Base-by-base conservation (phyloP, 345 rosid species). In the Murraya koenigii region DNA sequence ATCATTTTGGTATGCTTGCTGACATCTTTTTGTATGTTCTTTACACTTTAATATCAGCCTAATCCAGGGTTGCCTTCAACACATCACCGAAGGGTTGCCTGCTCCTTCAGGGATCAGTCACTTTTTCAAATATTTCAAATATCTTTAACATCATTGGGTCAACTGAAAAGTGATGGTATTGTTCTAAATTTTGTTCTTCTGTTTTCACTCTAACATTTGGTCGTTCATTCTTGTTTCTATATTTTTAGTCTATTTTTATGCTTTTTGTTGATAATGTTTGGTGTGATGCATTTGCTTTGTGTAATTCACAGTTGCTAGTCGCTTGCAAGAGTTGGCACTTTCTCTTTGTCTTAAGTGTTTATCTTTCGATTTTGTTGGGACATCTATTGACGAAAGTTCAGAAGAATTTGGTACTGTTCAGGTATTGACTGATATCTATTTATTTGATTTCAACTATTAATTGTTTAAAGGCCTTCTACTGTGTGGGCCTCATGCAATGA, bases 331-430 rank as follows among this genome's bases (percentile, higher is more conserved):
- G 87, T 83, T 94, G 86, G 94, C 97, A n/a, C 93, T 97, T 77
- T 93, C 99, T 72, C 99, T 97, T 80, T 87, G 97, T 4, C 92
- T 93, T 72, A 91, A 91, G 86, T 97, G 99, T 79, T 88, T 97
- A 75, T 97, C 99, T 23, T 97, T 93, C 86, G 98, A 97, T 86
- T 97, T 97, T 84, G 98, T 89, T 83, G 99, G 99, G 83, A 94
- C 99, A 69, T 89, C 97, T 55, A 87, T 93, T 80, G 99, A 97
- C 83, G 99, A 97, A 90, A 93, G 97, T 80, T 93, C 99, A 41
- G 98, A 94, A 82, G 99, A 97, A 86, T 97, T 94, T 89, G 99
- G 98, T 80, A 94, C 98, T 38, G 94, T 97, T 82, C 99, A 94
- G 99, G 99, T 94, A 84, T 30, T 28, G 66, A 64, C 38, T 67